Base-by-base conservation (phyloP, 1,139 yeast genomes). In the Magnusiomyces suaveolens region DNA sequence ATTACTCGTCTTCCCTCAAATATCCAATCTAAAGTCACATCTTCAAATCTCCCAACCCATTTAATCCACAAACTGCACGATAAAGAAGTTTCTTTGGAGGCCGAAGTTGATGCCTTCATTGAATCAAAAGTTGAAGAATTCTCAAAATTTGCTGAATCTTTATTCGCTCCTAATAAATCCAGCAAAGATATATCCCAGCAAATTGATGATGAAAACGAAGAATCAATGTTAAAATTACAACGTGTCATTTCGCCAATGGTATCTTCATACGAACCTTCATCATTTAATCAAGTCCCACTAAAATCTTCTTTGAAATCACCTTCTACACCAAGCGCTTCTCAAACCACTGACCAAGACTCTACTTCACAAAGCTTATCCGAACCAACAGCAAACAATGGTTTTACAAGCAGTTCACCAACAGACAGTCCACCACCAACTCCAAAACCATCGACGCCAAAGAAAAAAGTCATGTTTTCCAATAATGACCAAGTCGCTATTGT, bases 391-490 rank as follows among this genome's bases (percentile, higher is more conserved):
- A 12, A 41, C 23, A 20, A 23, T n/a, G n/a, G n/a, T n/a, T n/a
- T n/a, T n/a, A n/a, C n/a, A n/a, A n/a, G n/a, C n/a, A n/a, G n/a
- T n/a, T n/a, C n/a, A 41, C 20, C 20, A 3, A 20, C n/a, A 41
- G 20, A 16, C 24, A 16, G 20, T 18, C 20, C 20, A 2, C 20
- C 20, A 43, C 12, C 47, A 24, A 2, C 14, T 8, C 14, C 16
- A 43, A 36, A 48, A 23, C 3, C 39, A 29, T 2, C 44, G 46
- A 25, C 16, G n/a, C 20, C 43, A 10, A 53, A 53, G 50, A 55
- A 55, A 29, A 55, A 55, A 26, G 58, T 55, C 10, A 51, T 55
- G 56, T 55, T 55, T 46, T 55, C 58, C 3, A 48, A 47, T 18
- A 51, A 55, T 23, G 54, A 53, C 25, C 56, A 55, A 46, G 48